These are phyloP conservation scores for Fusarium duplospermum DNA, from an alignment of 2,329 filamentous ascomycete species.

Conservation along the genomic window DNA sequence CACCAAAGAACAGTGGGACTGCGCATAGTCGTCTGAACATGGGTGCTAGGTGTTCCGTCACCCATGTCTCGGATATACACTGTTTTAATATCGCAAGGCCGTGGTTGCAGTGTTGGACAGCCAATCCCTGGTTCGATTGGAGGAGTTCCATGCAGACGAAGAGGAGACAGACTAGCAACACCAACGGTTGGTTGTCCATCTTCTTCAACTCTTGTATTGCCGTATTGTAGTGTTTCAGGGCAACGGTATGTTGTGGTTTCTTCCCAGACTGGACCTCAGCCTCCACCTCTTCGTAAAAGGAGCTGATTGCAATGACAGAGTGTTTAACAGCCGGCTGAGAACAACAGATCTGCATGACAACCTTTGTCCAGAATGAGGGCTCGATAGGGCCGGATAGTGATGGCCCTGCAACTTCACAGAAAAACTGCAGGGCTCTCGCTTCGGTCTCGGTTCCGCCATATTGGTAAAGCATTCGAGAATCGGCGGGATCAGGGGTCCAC, in stretches of 20 bases:
- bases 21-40: constrained; percentile 3
- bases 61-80: background rate
- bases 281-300: background rate
- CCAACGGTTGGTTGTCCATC: background rate
- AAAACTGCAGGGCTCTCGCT: background rate
- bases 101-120: background rate
- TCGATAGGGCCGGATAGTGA: background rate
- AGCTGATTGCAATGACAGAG: background rate
- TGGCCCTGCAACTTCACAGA: background rate
- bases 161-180: background rate
- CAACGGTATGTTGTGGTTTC: background rate
- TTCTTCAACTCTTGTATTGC: background rate
- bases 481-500: background rate
- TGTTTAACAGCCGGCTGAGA: background rate
- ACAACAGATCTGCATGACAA: background rate
- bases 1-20: constrained; percentile 3
- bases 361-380: background rate
- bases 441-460: background rate
- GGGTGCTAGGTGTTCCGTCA: background rate
- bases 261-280: background rate
- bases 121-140: background rate
- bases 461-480: background rate
- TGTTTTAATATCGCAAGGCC: constrained; percentile 1
- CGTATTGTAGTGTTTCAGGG: background rate
- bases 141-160: constrained; percentile 5